Evolutionary conservation across 805 yeast genomes (phyloP).

Genomic region (Ogataea pini): DNA sequence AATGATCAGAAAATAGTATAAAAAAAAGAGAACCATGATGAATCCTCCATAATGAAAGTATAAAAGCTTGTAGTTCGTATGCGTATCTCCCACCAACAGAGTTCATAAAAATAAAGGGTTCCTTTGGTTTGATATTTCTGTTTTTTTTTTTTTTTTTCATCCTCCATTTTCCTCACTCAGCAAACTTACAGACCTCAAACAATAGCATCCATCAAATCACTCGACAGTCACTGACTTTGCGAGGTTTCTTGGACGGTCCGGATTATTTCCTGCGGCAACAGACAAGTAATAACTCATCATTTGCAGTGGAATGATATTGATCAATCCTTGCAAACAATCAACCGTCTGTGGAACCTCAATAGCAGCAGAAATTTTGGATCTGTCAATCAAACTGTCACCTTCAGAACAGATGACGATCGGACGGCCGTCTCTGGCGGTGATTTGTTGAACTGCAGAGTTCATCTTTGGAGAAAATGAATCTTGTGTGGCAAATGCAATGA

Average conservation of each 20-base stretch:
- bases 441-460: constrained; percentile 94
- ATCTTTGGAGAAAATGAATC: constrained; percentile 96
- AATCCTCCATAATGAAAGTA: not conserved
- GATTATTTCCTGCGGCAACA: constrained; percentile 90
- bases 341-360: constrained; percentile 94
- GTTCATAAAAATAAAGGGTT: not conserved
- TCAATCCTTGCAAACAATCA: constrained; percentile 95
- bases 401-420: constrained; percentile 90
- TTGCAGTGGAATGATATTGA: constrained; percentile 93
- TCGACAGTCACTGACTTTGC: constrained; percentile 99
- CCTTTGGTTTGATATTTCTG: not conserved
- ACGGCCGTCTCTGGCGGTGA: constrained; percentile 94
- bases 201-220: constrained; percentile 35
- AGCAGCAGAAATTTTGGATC: constrained; percentile 60
- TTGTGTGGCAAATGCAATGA: constrained; percentile 93
- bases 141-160: not conserved
- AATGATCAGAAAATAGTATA: not conserved
- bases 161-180: not conserved
- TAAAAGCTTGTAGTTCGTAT: constrained; percentile 1
- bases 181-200: constrained; percentile 2
- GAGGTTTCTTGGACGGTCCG: constrained; percentile 97
- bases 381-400: constrained; percentile 65
- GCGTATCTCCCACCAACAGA: constrained; percentile 4
- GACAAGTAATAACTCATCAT: constrained; percentile 97
- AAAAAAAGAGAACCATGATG: not conserved